Evolutionary conservation across 2,329 filamentous ascomycete species (phyloP).

Genomic region (Penicillium capsulatum): DNA sequence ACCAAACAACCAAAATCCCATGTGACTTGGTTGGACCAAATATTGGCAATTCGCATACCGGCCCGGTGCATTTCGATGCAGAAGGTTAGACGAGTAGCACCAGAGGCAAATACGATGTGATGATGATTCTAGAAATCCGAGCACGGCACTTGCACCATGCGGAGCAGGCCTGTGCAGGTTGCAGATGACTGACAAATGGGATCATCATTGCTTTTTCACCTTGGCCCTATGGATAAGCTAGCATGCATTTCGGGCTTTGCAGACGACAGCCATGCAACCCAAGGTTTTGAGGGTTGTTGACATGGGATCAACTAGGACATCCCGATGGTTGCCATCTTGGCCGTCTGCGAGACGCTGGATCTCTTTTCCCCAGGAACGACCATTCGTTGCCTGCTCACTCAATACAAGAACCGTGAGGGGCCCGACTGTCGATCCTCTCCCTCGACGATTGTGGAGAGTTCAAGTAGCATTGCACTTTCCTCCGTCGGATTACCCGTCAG

Average conservation of each 20-base stretch:
- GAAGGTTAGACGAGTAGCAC: too few relatives aligned
- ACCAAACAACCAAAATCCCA: too few relatives aligned
- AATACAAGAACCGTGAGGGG: slow-evolving; percentile 10
- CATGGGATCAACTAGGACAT: neutral
- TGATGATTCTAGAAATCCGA: too few relatives aligned
- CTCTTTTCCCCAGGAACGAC: slow-evolving; percentile 7
- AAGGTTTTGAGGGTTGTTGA: neutral
- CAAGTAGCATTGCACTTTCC: slow-evolving; percentile 1
- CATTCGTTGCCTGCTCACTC: neutral
- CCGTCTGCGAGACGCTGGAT: slow-evolving; percentile 3
- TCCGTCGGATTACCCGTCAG: too few relatives aligned
- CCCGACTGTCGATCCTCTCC: slow-evolving; percentile 13
- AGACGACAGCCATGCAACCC: neutral
- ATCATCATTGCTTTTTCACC: slow-evolving; percentile 3
- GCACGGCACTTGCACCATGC: slow-evolving; percentile 16
- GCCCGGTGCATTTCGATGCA: too few relatives aligned
- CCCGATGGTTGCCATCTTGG: neutral
- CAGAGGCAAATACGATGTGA: slow-evolving; percentile 8
- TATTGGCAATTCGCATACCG: too few relatives aligned
- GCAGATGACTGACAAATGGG: slow-evolving; percentile 22
- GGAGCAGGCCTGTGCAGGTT: slow-evolving; percentile 8
- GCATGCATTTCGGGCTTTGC: slow-evolving; percentile 5
- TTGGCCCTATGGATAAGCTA: slow-evolving; percentile 2
- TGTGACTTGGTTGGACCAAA: too few relatives aligned
- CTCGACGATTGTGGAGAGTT: slow-evolving; percentile 1